Conservation (phyloP, 139 green algal species). For the Chlamydomonas incerta region DNA sequence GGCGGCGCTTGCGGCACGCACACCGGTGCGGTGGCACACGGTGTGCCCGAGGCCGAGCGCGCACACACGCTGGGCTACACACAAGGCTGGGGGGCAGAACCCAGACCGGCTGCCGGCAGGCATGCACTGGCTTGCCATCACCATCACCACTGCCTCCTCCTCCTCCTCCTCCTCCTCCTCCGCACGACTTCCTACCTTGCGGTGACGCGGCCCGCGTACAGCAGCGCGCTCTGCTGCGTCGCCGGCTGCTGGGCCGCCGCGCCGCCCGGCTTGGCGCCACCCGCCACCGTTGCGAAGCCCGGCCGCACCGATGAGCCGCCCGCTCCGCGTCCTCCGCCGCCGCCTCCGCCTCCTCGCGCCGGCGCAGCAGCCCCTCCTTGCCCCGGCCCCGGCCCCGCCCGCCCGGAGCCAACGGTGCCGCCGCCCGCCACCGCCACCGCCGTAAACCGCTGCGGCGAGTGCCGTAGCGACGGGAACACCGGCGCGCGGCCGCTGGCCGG, state of each 20-base stretch:
- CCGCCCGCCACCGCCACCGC: not conserved
- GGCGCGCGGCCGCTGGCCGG: not conserved
- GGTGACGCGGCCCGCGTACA: conserved; percentile 55
- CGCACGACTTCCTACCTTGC: not conserved
- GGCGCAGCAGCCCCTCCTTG: not conserved
- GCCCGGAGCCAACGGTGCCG: not conserved
- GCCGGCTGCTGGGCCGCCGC: too few species aligned
- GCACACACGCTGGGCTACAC: too few species aligned
- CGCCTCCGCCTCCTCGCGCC: not conserved
- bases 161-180: too few species aligned
- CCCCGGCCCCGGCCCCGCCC: not conserved
- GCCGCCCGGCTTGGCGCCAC: not conserved
- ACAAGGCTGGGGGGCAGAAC: too few species aligned
- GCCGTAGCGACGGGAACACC: too few species aligned
- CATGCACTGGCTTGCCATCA: too few species aligned
- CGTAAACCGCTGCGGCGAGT: not conserved
- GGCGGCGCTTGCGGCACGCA: too few species aligned
- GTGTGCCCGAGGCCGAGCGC: too few species aligned
- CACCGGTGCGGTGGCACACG: too few species aligned
- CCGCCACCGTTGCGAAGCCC: not conserved
- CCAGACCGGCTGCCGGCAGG: too few species aligned
- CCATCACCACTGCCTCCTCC: too few species aligned
- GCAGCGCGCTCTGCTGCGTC: conserved; percentile 18
- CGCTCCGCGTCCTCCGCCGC: not conserved
- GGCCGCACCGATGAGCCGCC: not conserved